Evolutionary conservation across 176 grass and related monocot genomes (phyloP).

Genomic region (Sorghum bicolor): Sorghum_bicolor_NCBIv3 NC_012871.2:64178001-64178500

Average conservation of each 20-base stretch:
- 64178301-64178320: constrained; percentile 57
- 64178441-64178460: not conserved
- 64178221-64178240: not conserved
- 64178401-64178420: not conserved
- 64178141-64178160: constrained; percentile 16
- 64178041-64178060: not conserved
- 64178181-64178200: not conserved
- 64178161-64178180: not conserved
- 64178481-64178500: not conserved
- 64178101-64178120: not conserved
- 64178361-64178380: constrained; percentile 22
- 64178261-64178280: constrained; percentile 61
- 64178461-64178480: not conserved
- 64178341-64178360: constrained; percentile 42
- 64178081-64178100: not conserved
- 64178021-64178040: not conserved
- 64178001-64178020: not conserved
- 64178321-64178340: constrained; percentile 63
- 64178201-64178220: not conserved
- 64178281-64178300: constrained; percentile 69
- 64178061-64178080: not conserved
- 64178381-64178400: constrained; percentile 37
- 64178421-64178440: constrained; percentile 2
- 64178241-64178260: not conserved
- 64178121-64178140: not conserved